Base-by-base conservation (phyloP, 2,329 filamentous ascomycete genomes). In the Penicillium glabrum region DNA sequence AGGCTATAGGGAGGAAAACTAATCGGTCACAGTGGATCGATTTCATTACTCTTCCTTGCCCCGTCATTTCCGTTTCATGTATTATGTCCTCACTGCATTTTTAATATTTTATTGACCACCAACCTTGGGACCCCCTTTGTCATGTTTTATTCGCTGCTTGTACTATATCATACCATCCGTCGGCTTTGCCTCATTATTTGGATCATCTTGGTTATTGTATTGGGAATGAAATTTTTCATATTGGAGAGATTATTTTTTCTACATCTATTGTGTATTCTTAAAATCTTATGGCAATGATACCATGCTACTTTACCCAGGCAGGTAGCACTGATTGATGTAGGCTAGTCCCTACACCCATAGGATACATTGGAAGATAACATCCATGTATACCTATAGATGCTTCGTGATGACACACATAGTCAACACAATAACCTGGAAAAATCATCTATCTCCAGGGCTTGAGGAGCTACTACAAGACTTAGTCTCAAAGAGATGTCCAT, bases 31-130 rank as follows among this genome's bases (percentile, higher is more conserved):
- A 51, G 24, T 24, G 11, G 31, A 26, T 27, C 37, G 10, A 16
- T 51, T 23, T 11, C 29, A 43, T n/a, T 37, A 24, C 31, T 35
- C 21, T 27, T 23, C 33, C 41, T 45, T 24, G 27, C 44, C 21
- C 11, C 16, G n/a, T 37, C 31, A 23, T 23, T 41, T 41, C 39
- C 8, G 35, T 41, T 23, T 41, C 39, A 41, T 59, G 53, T 59
- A 59, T 53, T 44, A 59, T 59, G 46, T 52, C 39, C 19, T 35
- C 52, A 19, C 23, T 54, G 49, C 51, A 47, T 51, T 41, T 41
- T 48, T 53, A 45, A 54, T 53, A n/a, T 46, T 57, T 48, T 57
- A 57, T 50, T 60, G 41, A 29, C 24, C 21, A 56, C 3, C 26
- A 16, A 16, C 19, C 46, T 26, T n/a, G 16, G 23, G n/a, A 26